phyloP scores from a whole-genome alignment of 768 basidiomycete genomes.

The Rhodotorula babjevae region DNA sequence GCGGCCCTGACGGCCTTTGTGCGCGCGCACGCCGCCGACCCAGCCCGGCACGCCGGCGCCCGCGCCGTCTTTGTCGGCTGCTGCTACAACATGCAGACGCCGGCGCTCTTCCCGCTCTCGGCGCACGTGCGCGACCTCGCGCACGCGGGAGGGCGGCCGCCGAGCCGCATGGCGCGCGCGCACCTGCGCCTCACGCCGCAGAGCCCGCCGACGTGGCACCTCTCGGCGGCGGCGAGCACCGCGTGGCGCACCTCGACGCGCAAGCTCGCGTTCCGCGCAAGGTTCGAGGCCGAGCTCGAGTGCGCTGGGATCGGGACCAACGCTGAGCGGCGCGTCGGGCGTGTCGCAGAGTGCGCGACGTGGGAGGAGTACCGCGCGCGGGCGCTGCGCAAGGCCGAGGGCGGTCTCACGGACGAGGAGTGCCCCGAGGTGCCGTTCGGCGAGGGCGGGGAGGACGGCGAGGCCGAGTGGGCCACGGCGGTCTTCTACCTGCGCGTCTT shows the following conservation, averaged over 20 bases:
- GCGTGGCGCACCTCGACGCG: constrained; percentile 11
- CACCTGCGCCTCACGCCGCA: constrained; percentile 36
- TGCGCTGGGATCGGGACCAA: not conserved
- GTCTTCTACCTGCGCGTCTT: constrained; percentile 20
- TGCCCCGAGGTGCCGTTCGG: constrained; percentile 1
- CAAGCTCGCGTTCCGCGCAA: constrained; percentile 29
- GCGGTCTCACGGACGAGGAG: not conserved
- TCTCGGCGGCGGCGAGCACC: not conserved
- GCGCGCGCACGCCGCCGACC: not conserved
- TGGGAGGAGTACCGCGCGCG: constrained; percentile 14
- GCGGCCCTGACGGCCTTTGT: constrained; percentile 25
- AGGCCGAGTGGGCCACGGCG: constrained; percentile 3
- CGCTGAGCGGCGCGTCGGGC: constrained; percentile 18
- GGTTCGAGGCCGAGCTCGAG: constrained; percentile 24
- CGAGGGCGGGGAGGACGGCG: not conserved
- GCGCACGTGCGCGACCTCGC: not conserved
- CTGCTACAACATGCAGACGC: constrained; percentile 36
- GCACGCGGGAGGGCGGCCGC: too few relatives aligned
- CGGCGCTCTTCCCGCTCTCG: constrained; percentile 5
- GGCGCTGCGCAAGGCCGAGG: constrained; percentile 2
- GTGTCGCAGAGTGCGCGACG: constrained; percentile 6
- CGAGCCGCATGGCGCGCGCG: not conserved
- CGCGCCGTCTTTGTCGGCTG: constrained; percentile 27
- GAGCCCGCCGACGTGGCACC: constrained; percentile 27
- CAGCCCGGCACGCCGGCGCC: not conserved